These are phyloP conservation scores for Coprinopsis cinerea DNA, from an alignment of 768 basidiomycete genomes.

Conservation along the genomic window DNA sequence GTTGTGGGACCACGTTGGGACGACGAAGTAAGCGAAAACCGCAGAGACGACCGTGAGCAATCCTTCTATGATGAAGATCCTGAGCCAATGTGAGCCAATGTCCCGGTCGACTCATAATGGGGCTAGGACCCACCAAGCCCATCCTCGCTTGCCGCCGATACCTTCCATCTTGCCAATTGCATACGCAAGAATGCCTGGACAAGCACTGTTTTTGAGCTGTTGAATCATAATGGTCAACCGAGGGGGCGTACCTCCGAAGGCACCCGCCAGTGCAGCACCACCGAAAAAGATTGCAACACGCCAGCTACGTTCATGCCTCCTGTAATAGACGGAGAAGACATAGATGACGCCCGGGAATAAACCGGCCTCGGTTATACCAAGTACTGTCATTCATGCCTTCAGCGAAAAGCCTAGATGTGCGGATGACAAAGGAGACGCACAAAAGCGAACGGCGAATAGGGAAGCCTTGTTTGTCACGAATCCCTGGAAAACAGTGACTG, in stretches of 20 bases:
- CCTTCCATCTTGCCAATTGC: slow-evolving; percentile 57
- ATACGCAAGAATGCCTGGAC: slow-evolving; percentile 50
- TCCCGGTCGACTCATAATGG: too few species aligned
- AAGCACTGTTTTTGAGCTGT: background rate
- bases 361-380: slow-evolving; percentile 57
- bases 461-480: slow-evolving; percentile 48
- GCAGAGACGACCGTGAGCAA: slow-evolving; percentile 44
- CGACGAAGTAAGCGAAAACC: slow-evolving; percentile 42
- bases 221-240: background rate
- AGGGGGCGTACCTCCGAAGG: slow-evolving; percentile 46
- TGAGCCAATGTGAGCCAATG: slow-evolving; percentile 14
- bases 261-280: slow-evolving; percentile 56
- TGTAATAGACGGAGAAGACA: slow-evolving; percentile 55
- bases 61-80: slow-evolving; percentile 59
- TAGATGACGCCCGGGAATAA: slow-evolving; percentile 54
- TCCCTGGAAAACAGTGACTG: slow-evolving; percentile 49
- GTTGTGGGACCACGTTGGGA: slow-evolving; percentile 55
- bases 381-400: slow-evolving; percentile 27
- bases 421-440: slow-evolving; percentile 27
- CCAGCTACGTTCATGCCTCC: slow-evolving; percentile 53
- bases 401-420: background rate
- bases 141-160: slow-evolving; percentile 51
- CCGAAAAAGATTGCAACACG: slow-evolving; percentile 60
- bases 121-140: slow-evolving; percentile 61
- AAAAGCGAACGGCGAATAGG: slow-evolving; percentile 48